Base-by-base conservation (phyloP, 306 rosid genomes). In the Medicago lupulina region DNA sequence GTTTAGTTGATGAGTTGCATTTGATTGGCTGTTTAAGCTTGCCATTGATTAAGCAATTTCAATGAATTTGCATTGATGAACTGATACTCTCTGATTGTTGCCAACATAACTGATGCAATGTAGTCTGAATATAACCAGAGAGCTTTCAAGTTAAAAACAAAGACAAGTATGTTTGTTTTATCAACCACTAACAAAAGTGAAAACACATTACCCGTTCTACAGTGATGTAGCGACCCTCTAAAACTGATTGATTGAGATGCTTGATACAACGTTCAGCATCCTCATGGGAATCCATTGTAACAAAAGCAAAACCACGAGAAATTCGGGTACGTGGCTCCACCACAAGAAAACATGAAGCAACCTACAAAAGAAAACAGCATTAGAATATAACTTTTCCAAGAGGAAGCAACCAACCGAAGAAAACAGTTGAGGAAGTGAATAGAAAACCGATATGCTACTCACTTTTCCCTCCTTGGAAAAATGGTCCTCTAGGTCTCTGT, bases 1-100 rank as follows among this genome's bases (percentile, higher is more conserved):
- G 90, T 90, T 96, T 88, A 90, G 97, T 89, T 88, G 97, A 87
- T 85, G 90, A 89, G 89, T 85, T 86, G 88, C 92, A 88, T 89
- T 90, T 85, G 96, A 83, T 88, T 86, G 88, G 92, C 89, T 84
- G 97, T 90, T 95, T 85, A 92, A 90, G 92, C 89, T 88, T 86
- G 96, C 87, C 96, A 96, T 85, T 92, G 97, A 92, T 89, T 89
- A 95, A 86, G 93, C 85, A 84, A 97, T 92, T 89, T 90, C 92
- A 92, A 85, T 89, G 87, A 90, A 92, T 96, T 90, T 90, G 96
- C 78, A 92, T 86, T 89, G 92, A 86, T 90, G 90, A 87, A 92
- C 93, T 80, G 95, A 82, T 90, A 97, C 85, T 92, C 97, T 90
- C 88, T 89, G 99, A 85, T 90, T 88, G 96, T 93, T 90, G 99